Evolutionary conservation across 257 asterid species (phyloP), one percentile per base, ranked within the genome.

Genomic region (Solanum pimpinellifolium): DNA sequence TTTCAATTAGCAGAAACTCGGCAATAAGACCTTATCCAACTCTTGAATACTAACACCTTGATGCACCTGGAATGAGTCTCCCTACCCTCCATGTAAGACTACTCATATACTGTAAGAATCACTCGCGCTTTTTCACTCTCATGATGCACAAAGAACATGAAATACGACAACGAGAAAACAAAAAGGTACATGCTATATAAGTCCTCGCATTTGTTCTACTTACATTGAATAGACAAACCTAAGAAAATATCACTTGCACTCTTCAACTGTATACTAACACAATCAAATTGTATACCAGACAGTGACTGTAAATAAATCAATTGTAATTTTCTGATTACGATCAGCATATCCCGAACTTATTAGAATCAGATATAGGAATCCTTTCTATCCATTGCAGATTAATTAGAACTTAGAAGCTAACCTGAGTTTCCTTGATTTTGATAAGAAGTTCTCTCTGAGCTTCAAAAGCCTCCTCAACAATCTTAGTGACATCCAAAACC

Each of bases 361-460:
- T 42, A 7, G 37, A 44, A 46, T 80, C 84, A 27, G 20, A 5
- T 46, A 78, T 15, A 27, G 41, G 7, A 78, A 59, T 59, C 65
- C 11, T 18, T 3, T 56, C 65, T 56, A 56, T 18, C 66, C 62
- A 46, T 46, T 27, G 23, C 42, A 15, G 15, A 15, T 41, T 15
- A 29, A 5, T 70, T 15, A 21, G 18, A 12, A 29, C 2, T 70
- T 15, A 21, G 18, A 12, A 20, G 35, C 18, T 74, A 81, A 94
- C 99, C 95, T 95, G 94, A 90, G 93, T 90, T 81, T 89, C 95
- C 93, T 94, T 97, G 92, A 91, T 92, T 87, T 92, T 91, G 66
- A 95, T 87, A 65, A 97, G 95, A 85, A 95, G 99, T 90, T 94
- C 94, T 91, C 91, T 93, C 92, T 97, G 94, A 84, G 90, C 93